phyloP scores from a whole-genome alignment of 805 yeast species.

The Yamadazyma philogaea region DNA sequence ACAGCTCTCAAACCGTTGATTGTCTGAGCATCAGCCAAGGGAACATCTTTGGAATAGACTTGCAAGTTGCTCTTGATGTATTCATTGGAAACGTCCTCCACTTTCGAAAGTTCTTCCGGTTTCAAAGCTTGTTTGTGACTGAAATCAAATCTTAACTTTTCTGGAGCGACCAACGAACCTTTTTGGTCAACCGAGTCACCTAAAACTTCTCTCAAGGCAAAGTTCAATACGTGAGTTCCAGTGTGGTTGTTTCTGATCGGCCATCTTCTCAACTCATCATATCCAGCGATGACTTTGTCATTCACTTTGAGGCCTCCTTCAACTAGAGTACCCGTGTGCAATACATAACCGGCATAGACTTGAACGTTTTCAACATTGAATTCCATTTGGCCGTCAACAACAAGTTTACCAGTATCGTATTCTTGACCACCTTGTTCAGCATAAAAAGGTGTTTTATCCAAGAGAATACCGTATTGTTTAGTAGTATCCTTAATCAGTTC shows the following conservation, averaged over 20 bases:
- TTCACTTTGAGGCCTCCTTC: slow-evolving; percentile 74
- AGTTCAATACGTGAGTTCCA: slow-evolving; percentile 93
- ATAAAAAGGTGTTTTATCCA: slow-evolving; percentile 91
- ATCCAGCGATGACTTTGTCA: slow-evolving; percentile 77
- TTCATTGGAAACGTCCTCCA: slow-evolving; percentile 72
- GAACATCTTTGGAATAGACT: slow-evolving; percentile 83
- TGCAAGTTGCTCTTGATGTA: slow-evolving; percentile 65
- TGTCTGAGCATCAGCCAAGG: slow-evolving; percentile 65
- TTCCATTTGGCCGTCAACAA: slow-evolving; percentile 82
- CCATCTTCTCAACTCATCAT: slow-evolving; percentile 91
- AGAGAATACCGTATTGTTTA: slow-evolving; percentile 69
- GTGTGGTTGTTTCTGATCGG: slow-evolving; percentile 97
- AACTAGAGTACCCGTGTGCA: slow-evolving; percentile 83
- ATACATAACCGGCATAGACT: slow-evolving; percentile 87
- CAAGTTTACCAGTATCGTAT: slow-evolving; percentile 89
- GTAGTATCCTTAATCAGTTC: slow-evolving; percentile 36
- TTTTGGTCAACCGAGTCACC: slow-evolving; percentile 92
- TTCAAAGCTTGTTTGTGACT: slow-evolving; percentile 85
- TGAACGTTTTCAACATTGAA: slow-evolving; percentile 92
- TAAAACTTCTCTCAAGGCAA: slow-evolving; percentile 77
- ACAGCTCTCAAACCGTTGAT: slow-evolving; percentile 93
- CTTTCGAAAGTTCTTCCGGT: slow-evolving; percentile 64
- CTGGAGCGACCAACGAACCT: slow-evolving; percentile 95
- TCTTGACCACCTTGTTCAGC: slow-evolving; percentile 99
- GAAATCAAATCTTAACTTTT: slow-evolving; percentile 93